Evolutionary conservation across 2,329 filamentous ascomycete genomes (phyloP), one percentile per base, ranked within the genome.

Genomic region (Cercospora beticola): DNA sequence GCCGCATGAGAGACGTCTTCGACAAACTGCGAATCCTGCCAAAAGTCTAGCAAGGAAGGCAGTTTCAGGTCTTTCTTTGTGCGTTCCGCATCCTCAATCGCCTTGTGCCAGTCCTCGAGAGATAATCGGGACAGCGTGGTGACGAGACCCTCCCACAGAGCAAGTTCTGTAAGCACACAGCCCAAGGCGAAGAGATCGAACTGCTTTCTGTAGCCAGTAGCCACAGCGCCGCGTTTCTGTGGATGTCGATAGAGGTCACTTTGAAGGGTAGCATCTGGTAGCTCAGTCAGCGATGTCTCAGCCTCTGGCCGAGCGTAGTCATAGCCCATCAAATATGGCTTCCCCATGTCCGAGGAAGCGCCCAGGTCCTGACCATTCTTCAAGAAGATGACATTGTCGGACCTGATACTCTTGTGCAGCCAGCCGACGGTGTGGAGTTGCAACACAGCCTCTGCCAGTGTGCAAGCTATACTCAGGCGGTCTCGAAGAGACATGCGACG

Each of bases 141-240:
- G 49, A 28, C 21, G 14, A 60, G 16, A 36, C 4, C 30, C 30
- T 60, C 30, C 92, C 92, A 94, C 8, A 94, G 80, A 6, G 91
- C 92, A 64, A 94, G 88, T 5, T 92, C 92, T 2, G 93, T 82
- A 0, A 94, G 83, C 4, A 93, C 81, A 81, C 92, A 86, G 18
- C 90, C 90, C 1, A 94, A 82, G 7, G 90, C 89, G 76, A 93
- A 93, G 1, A 94, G 81, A 69, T 94, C 92, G 36, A 83, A 85
- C 6, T 28, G 57, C 57, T 60, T 60, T 14, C 57, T 18, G 33
- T 60, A 60, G 18, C 49, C 49, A 28, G 16, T 28, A 16, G 49
- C 49, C 23, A 28, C 23, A 2, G 49, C 23, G 49, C 49, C 49
- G 5, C 49, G 49, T 30, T 56, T 56, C 8, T 33, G 9, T 9